Base-by-base conservation (phyloP, 2,329 filamentous ascomycete genomes). In the Sporothrix phasma region DNA sequence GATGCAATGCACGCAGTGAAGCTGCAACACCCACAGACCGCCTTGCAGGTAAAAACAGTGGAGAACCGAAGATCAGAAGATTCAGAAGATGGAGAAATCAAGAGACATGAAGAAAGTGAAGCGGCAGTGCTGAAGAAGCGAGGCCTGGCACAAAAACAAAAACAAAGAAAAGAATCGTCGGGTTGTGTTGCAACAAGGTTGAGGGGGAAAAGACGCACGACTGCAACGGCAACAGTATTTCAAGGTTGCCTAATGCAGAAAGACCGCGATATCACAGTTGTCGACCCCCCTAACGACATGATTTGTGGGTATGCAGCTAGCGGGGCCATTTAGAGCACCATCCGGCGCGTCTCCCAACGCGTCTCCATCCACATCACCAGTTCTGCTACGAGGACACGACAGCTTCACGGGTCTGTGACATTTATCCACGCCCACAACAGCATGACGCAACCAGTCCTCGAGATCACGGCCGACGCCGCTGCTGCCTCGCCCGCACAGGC, bases 381-480 rank as follows among this genome's bases (percentile, higher is more conserved):
- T 26, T 39, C 37, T 15, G 19, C 19, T 26, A 8, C 8, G 17
- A 41, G 10, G 1, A 43, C 13, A 58, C 6, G 29, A 29, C 26
- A 41, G 13, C n/a, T 5, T 24, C n/a, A 39, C 41, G 26, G 34
- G 15, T 17, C 39, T n/a, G 0, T 22, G 19, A 24, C 49, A 64
- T 43, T n/a, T 17, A 7, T 43, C 6, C 13, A 29, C 51, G 19
- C 66, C 41, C 45, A 17, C 49, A 53, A 61, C 59, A 53, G 59
- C 59, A 80, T 80, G 79, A 70, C 75, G 6, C 74, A 76, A 64
- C 73, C 76, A 43, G 79, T 81, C 17, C 73, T 82, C 29, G 70
- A 71, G 3, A 71, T 82, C 34, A 71, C 73, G 26, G 63, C 68
- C n/a, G 66, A 70, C 5, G 64, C 68, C 5, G 62, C 69, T 2